phyloP scores from a whole-genome alignment of 2,329 filamentous ascomycete species.

The Acephala macrosclerotiorum region DNA sequence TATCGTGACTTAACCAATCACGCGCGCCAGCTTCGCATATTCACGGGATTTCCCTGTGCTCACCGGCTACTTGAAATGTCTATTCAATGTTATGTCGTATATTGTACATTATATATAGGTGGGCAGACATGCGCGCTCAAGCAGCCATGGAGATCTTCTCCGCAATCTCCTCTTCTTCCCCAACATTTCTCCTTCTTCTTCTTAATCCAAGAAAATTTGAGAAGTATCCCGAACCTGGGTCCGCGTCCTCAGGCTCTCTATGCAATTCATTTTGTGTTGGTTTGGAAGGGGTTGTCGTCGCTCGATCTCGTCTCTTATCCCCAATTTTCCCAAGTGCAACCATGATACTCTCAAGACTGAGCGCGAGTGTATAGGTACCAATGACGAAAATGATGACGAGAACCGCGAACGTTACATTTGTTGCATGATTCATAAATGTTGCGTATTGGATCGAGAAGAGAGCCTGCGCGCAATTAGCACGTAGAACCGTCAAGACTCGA shows the following conservation, averaged over 20 bases:
- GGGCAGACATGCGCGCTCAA: background rate
- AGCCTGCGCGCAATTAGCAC: constrained; percentile 8
- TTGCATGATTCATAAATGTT: constrained; percentile 24
- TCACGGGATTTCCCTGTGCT: background rate
- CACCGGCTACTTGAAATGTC: background rate
- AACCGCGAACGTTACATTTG: constrained; percentile 23
- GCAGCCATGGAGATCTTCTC: constrained; percentile 20
- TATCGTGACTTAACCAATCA: background rate
- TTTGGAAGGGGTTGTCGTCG: background rate
- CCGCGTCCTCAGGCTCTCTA: background rate
- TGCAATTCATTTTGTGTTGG: background rate
- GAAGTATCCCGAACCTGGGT: background rate
- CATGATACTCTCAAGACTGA: constrained; percentile 30
- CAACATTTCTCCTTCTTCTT: constrained; percentile 4
- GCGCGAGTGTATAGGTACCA: constrained; percentile 29
- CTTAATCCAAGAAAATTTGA: constrained; percentile 14
- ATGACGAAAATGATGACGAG: constrained; percentile 28
- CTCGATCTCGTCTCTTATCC: constrained; percentile 5
- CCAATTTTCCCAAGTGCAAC: constrained; percentile 20
- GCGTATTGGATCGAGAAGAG: constrained; percentile 27
- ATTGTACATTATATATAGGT: background rate
- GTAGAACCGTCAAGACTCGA: background rate
- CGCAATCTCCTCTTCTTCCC: constrained; percentile 1
- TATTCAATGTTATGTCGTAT: background rate
- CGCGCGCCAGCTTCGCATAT: background rate